Evolutionary conservation across 2,329 filamentous ascomycete species (phyloP).

Genomic region (Myriosclerotinia scirpicola): DNA sequence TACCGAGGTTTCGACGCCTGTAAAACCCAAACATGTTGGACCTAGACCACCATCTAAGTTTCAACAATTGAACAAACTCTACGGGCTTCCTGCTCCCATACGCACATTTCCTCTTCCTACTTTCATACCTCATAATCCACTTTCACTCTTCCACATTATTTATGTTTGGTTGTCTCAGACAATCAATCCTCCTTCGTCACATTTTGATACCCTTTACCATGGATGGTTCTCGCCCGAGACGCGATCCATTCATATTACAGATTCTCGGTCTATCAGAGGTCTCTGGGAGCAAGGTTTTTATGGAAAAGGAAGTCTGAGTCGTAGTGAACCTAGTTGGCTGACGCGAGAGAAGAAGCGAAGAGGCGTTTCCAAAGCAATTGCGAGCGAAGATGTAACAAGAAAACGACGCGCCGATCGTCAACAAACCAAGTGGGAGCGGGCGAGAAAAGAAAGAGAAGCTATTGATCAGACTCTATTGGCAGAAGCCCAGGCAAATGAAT

Average conservation of each 20-base stretch:
- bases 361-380: slow-evolving; percentile 63
- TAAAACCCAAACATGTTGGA: slow-evolving; percentile 26
- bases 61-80: slow-evolving; percentile 66
- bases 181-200: slow-evolving; percentile 61
- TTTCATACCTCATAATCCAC: slow-evolving; percentile 88
- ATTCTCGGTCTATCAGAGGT: slow-evolving; percentile 71
- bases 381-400: slow-evolving; percentile 79
- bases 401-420: slow-evolving; percentile 77
- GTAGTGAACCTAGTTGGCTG: slow-evolving; percentile 93
- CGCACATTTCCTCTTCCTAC: slow-evolving; percentile 79
- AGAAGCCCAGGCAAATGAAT: slow-evolving; percentile 43
- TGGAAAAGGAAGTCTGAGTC: slow-evolving; percentile 87
- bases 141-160: slow-evolving; percentile 79
- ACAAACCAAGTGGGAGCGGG: slow-evolving; percentile 86
- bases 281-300: slow-evolving; percentile 98
- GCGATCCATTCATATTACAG: slow-evolving; percentile 79
- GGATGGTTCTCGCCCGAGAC: slow-evolving; percentile 82
- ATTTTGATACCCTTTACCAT: slow-evolving; percentile 63
- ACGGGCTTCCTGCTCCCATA: slow-evolving; percentile 77
- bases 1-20: slow-evolving; percentile 2
- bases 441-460: slow-evolving; percentile 80
- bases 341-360: slow-evolving; percentile 74
- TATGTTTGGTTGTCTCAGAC: slow-evolving; percentile 76
- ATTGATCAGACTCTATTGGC: slow-evolving; percentile 69
- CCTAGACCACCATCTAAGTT: slow-evolving; percentile 38